Evolutionary conservation across 768 basidiomycete genomes (phyloP), one percentile per base, ranked within the genome.

Genomic region (Lentinula guzmanii): DNA sequence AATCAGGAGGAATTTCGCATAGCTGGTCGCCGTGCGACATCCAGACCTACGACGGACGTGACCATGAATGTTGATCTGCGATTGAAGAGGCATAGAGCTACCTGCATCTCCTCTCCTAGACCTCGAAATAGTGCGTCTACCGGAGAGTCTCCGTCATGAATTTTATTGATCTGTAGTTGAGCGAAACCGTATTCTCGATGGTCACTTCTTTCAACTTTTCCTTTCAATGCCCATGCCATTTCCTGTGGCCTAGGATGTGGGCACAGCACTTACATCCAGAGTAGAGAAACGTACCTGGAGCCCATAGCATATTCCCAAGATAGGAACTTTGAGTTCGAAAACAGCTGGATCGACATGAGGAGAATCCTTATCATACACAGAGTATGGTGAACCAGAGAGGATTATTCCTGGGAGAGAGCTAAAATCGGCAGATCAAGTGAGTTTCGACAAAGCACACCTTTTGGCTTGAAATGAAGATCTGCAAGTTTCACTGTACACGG

Each of bases 21-120:
- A 98, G 82, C 65, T 96, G 93, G 74, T 98, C 97, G 10, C 95
- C 95, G 71, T 99, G 97, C 16, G 96, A 98, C 97, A 98, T 98
- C 97, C 97, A 98, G 54, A 98, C 96, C 96, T 98, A 64, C 4
- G 59, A 41, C 43, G 21, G 9, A 13, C 21, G 33, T 35, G 21
- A 13, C 13, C 18, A 39, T 18, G 52, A 46, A 4, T 24, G 42
- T 41, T 11, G 46, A 48, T 48, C 21, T 48, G 55, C 13, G 46
- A 45, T 4, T 10, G 21, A 33, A 52, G 52, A 39, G n/a, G 60
- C 37, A 43, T 18, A 31, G 8, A 45, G 28, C 13, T 66, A 93
- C 95, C 82, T 93, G 90, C 81, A 97, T 86, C 67, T 93, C 89
- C 21, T 89, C 85, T n/a, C 91, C 92, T 4, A 99, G 77, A 2